These are phyloP conservation scores for Claviceps paspali DNA, from an alignment of 2,329 filamentous ascomycete species.

Conservation along the genomic window DNA sequence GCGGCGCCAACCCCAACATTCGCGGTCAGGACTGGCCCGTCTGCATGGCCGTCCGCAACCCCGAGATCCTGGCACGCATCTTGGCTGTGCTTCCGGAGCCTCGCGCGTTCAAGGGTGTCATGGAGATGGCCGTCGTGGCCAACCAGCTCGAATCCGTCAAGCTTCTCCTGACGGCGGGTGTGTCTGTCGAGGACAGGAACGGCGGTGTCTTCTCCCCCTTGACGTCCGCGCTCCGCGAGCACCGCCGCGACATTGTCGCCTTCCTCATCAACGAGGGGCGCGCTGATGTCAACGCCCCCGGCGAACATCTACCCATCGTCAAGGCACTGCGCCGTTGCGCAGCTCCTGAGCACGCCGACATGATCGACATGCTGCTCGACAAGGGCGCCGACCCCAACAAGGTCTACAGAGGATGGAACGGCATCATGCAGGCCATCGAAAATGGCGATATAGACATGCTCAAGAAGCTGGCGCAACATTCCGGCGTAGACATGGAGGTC, in stretches of 20 bases:
- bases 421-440: conserved; percentile 49
- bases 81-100: conserved; percentile 41
- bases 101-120: conserved; percentile 47
- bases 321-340: conserved; percentile 49
- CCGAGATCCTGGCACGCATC: conserved; percentile 42
- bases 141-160: conserved; percentile 53
- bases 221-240: conserved; percentile 51
- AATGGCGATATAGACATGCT: conserved; percentile 43
- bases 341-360: conserved; percentile 38
- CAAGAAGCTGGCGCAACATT: conserved; percentile 31
- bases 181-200: conserved; percentile 56
- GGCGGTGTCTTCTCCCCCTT: conserved; percentile 57
- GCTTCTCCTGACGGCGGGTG: conserved; percentile 46
- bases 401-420: conserved; percentile 51
- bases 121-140: conserved; percentile 53
- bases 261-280: conserved; percentile 46
- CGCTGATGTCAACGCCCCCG: conserved; percentile 50
- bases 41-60: conserved; percentile 50
- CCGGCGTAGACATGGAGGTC: conserved; percentile 34
- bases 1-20: conserved; percentile 46
- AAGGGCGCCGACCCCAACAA: conserved; percentile 54
- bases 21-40: conserved; percentile 57
- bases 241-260: conserved; percentile 41
- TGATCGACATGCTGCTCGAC: conserved; percentile 46
- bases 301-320: conserved; percentile 56